Base-by-base conservation (phyloP, 1,284 basidiomycete species). In the Ceratobasidium sp. region DNA sequence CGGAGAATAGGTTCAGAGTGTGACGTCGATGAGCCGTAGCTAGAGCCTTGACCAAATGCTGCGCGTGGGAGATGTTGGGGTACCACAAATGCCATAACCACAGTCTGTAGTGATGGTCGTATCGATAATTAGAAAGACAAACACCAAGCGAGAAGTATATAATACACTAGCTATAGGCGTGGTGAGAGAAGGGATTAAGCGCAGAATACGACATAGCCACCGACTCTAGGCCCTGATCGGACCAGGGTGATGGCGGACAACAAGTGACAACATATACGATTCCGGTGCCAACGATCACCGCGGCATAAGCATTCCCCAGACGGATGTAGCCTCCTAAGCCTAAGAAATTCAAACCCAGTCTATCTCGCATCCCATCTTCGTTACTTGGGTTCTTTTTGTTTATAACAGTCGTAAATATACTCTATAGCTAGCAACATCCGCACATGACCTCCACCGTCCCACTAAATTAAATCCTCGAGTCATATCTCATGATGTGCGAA, bases 1-100 rank as follows among this genome's bases (percentile, higher is more conserved):
- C 83, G 81, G 50, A 92, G 81, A 33, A 91, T 84, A 68, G 71
- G 64, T 30, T 72, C 68, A 11, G 66, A 64, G 68, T 69, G 52
- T 1, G 69, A 70, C 27, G 62, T 64, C 21, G 59, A 58, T 13
- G 71, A 70, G 8, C 60, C 66, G 47, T 67, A 62, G 81, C 80
- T 0, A 87, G 87, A 16, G 88, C 86, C 8, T 86, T 82, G 77
- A 89, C 87, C 73, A 81, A 79, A 72, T 78, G 80, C 76, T 70
- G 77, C 78, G 56, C 85, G 83, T 27, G 88, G 88, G 47, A 90
- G 80, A 77, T 90, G 88, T 16, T 83, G 76, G 70, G 88, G 88
- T 71, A 89, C 74, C 64, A 85, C 84, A 76, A 90, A 89, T 41
- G 88, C 85, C 88, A 91, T 91, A 3, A 11, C 25, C 2, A 16